Conservation (phyloP, 108 stramenopile species). For the Discostella stelligeroides region DNA sequence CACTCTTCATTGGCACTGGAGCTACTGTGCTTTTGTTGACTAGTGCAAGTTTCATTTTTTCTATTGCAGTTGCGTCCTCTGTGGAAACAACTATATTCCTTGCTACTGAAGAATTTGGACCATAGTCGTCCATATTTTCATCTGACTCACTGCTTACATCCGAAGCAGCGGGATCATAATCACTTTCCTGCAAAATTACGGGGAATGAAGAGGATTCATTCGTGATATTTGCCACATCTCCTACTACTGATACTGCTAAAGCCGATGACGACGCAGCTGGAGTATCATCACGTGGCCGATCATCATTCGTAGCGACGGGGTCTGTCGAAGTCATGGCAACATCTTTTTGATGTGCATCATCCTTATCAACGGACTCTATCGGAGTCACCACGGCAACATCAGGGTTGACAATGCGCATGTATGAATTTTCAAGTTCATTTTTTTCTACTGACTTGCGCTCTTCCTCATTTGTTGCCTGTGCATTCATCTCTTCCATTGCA, state of each 20-base stretch:
- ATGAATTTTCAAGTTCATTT: not conserved
- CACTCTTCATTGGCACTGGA: not conserved
- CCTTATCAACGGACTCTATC: not conserved
- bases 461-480: not conserved
- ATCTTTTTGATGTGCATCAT: not conserved
- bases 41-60: slow-evolving; percentile 5
- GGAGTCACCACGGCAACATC: slow-evolving; percentile 1
- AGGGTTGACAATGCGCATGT: not conserved
- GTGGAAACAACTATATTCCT: not conserved
- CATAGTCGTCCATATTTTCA: not conserved
- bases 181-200: too few species aligned
- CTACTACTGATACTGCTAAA: too few species aligned
- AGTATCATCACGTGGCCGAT: not conserved
- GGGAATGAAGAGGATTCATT: too few species aligned
- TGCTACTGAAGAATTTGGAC: not conserved
- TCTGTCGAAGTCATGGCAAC: not conserved
- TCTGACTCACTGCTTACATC: not conserved
- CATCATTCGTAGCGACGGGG: not conserved
- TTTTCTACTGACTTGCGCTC: slow-evolving; percentile 4
- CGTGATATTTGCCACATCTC: too few species aligned
- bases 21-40: not conserved
- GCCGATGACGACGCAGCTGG: not conserved
- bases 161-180: not conserved
- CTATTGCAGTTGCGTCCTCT: not conserved
- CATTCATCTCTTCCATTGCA: not conserved